A percentile compares a stretch with the other conserved stretches of the same genome.
Evolutionary conservation across 495 filamentous ascomycete genomes (phyloP).

Genomic region (Usnea hakonensis): DNA sequence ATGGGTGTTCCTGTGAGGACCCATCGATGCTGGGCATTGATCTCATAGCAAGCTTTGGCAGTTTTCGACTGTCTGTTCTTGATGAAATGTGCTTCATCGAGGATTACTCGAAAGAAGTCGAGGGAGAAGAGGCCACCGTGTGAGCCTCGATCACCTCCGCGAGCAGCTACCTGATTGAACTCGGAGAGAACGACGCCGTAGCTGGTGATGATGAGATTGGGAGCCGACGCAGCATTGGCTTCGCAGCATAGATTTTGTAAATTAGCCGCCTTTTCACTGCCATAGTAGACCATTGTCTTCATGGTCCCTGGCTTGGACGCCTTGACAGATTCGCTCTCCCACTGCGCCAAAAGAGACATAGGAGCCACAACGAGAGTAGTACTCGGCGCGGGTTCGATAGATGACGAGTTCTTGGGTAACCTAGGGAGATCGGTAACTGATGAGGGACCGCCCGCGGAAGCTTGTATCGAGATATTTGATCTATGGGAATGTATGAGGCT

Average conservation of each 20-base stretch:
- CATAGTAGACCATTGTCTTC: conserved; percentile 86
- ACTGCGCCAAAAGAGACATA: conserved; percentile 88
- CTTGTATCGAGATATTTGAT: conserved; percentile 42
- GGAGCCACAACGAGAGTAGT: conserved; percentile 93
- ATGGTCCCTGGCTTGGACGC: conserved; percentile 74
- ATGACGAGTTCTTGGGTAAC: conserved; percentile 44
- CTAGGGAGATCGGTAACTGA: conserved; percentile 51
- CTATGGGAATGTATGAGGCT: conserved; percentile 81
- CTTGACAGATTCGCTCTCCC: conserved; percentile 90
- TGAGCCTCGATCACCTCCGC: conserved; percentile 45
- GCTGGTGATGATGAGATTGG: conserved; percentile 89
- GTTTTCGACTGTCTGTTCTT: conserved; percentile 89
- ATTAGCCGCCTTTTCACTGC: conserved; percentile 69
- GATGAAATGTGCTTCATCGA: conserved; percentile 91
- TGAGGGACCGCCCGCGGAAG: conserved; percentile 25
- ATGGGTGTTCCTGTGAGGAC: conserved; percentile 93
- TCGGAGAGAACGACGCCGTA: conserved; percentile 91
- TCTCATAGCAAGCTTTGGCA: conserved; percentile 84
- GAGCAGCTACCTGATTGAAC: conserved; percentile 59
- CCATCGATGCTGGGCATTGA: conserved; percentile 82
- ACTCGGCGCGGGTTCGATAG: conserved; percentile 62
- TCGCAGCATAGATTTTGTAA: conserved; percentile 68
- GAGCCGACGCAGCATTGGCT: conserved; percentile 64
- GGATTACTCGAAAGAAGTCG: conserved; percentile 86
- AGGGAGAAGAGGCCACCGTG: conserved; percentile 79